Base-by-base conservation (phyloP, 352 stramenopile species). In the Pythium aquatile region DNA sequence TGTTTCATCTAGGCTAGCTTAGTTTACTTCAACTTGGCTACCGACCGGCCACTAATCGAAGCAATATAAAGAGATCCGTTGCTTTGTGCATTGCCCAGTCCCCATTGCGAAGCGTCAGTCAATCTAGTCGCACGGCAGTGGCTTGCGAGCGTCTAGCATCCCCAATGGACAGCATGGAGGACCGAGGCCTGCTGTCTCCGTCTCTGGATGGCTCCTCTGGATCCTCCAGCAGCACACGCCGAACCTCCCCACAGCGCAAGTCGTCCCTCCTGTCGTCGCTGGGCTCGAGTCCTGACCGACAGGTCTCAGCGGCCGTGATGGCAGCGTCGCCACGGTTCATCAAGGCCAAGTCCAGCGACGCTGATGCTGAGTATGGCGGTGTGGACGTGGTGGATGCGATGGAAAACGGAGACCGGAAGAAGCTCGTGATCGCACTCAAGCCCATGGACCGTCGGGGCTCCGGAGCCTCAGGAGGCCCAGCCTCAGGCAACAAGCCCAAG, bases 361-460 rank as follows among this genome's bases (percentile, higher is more conserved):
- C 40, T 20, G 42, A 59, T 11, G 20, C 47, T 9, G 33, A 28
- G 1, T 37, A 61, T 20, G 52, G 13, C 2, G 32, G 39, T 4
- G 52, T 17, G 7, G 44, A 58, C n/a, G 24, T 35, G 8, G 61
- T 58, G 7, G 58, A 65, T 11, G 53, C 37, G 5, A 42, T 67
- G n/a, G 61, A 67, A 39, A 51, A 51, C 16, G 61, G 61, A 40
- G 26, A 40, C 14, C 42, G 20, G 2, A 51, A 53, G 26, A 57
- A 58, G 54, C 61, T 68, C 24, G 30, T 40, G 20, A 53, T 68
- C 20, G 32, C 61, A 3, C 37, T 61, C 33, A 58, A 58, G 24
- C 24, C 37, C 20, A 61, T 44, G 35, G 44, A 35, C 42, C 28
- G 44, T 13, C 37, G 48, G 17, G 29, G 29, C 14, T n/a, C n/a